A percentile compares a stretch with the other conserved stretches of the same genome.
phyloP scores from a whole-genome alignment of 2,329 filamentous ascomycete genomes.

The Aureobasidium zeae region DNA sequence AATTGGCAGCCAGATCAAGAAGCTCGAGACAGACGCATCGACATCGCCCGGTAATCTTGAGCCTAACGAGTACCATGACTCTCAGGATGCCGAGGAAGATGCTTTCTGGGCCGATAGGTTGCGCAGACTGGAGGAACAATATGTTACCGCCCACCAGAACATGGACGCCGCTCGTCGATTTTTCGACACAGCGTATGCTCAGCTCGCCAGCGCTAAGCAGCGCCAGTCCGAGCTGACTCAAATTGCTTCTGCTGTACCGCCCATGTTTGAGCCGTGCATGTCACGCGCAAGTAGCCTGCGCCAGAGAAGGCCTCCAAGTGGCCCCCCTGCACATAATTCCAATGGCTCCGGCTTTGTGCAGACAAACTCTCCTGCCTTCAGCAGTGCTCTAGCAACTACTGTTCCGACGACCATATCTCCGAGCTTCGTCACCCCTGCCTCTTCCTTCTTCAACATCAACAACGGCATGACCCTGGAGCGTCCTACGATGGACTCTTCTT shows the following conservation, averaged over 20 bases:
- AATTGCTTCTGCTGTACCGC: slow-evolving; percentile 27
- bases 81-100: slow-evolving; percentile 32
- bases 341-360: slow-evolving; percentile 33
- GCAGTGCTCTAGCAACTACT: slow-evolving; percentile 24
- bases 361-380: slow-evolving; percentile 37
- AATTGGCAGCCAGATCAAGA: slow-evolving; percentile 61
- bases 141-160: slow-evolving; percentile 24
- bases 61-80: slow-evolving; percentile 20
- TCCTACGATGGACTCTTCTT: slow-evolving; percentile 34
- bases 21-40: slow-evolving; percentile 57
- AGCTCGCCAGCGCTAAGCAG: slow-evolving; percentile 33
- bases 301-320: slow-evolving; percentile 31
- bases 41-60: slow-evolving; percentile 35
- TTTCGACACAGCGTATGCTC: slow-evolving; percentile 46
- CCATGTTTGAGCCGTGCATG: slow-evolving; percentile 19
- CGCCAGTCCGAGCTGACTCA: slow-evolving; percentile 33
- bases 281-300: slow-evolving; percentile 21
- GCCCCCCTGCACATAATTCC: slow-evolving; percentile 22
- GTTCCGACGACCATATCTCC: slow-evolving; percentile 42
- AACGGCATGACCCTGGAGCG: slow-evolving; percentile 50
- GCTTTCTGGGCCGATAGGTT: slow-evolving; percentile 31
- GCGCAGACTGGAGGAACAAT: slow-evolving; percentile 25
- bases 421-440: slow-evolving; percentile 40
- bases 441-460: slow-evolving; percentile 47
- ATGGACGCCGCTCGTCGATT: slow-evolving; percentile 27